phyloP scores from a whole-genome alignment of 2,329 filamentous ascomycete genomes.

The Sphaerostilbella broomeana region DNA sequence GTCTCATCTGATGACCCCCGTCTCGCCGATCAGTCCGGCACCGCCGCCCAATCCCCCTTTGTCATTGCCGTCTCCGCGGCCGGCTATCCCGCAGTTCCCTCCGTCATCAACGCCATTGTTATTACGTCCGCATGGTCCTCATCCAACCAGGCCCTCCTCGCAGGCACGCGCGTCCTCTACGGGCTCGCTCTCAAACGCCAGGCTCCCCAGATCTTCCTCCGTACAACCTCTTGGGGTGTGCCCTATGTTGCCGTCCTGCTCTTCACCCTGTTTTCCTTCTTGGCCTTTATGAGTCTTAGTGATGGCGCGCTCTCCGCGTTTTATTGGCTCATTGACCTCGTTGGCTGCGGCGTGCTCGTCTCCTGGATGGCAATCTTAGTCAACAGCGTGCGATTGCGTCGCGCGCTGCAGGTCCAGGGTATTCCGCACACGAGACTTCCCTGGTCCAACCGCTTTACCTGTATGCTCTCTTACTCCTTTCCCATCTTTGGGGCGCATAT shows the following conservation, averaged over 20 bases:
- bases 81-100: conserved; percentile 59
- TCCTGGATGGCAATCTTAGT: conserved; percentile 56
- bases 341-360: conserved; percentile 55
- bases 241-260: conserved; percentile 54
- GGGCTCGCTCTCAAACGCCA: conserved; percentile 61
- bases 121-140: conserved; percentile 61
- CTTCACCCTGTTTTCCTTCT: conserved; percentile 47
- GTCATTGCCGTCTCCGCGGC: conserved; percentile 66
- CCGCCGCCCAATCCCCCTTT: conserved; percentile 51
- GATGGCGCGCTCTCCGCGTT: conserved; percentile 56
- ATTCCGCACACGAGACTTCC: conserved; percentile 46
- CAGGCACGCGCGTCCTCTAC: conserved; percentile 62
- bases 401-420: conserved; percentile 48
- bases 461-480: conserved; percentile 33
- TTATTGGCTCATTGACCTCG: conserved; percentile 57
- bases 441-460: conserved; percentile 57
- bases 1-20: conserved; percentile 53
- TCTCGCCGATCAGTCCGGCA: conserved; percentile 40
- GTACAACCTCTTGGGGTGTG: conserved; percentile 55
- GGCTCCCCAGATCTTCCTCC: conserved; percentile 55
- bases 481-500: neutral
- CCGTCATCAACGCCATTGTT: conserved; percentile 70
- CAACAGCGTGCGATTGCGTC: conserved; percentile 52
- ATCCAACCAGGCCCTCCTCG: conserved; percentile 56
- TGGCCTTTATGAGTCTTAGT: conserved; percentile 53